Conservation (phyloP, 176 grass and related monocot species). For the Paspalum vaginatum region DNA sequence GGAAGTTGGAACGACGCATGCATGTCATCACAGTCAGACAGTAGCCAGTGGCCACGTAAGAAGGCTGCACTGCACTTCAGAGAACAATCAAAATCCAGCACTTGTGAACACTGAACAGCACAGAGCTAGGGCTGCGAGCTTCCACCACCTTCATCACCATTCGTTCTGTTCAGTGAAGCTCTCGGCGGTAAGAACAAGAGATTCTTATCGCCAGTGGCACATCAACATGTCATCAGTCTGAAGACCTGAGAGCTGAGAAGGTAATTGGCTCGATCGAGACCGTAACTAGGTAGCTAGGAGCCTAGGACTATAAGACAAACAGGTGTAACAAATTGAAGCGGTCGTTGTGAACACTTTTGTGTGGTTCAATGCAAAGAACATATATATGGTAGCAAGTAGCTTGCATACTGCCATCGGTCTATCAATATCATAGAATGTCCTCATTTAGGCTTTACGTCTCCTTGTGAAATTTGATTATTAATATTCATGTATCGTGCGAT, state of each 20-base stretch:
- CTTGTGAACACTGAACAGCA: too few species aligned
- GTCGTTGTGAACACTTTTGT: neutral
- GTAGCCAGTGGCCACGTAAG: conserved; percentile 33
- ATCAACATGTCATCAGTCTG: neutral
- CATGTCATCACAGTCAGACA: neutral
- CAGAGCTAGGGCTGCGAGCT: too few species aligned
- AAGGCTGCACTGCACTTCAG: conserved; percentile 11
- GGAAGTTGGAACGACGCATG: neutral
- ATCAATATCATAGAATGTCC: too few species aligned
- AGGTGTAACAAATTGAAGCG: neutral
- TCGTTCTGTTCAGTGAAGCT: too few species aligned
- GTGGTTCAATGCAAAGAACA: neutral
- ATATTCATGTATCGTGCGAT: too few species aligned
- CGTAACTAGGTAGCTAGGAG: neutral
- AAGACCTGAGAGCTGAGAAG: neutral
- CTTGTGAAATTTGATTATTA: too few species aligned
- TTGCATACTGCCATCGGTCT: neutral
- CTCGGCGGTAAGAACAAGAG: neutral
- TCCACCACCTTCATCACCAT: too few species aligned
- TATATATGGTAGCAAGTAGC: neutral
- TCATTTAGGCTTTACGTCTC: too few species aligned
- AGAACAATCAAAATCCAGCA: neutral
- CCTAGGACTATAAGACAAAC: neutral
- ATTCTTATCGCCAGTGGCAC: neutral
- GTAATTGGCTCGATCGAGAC: neutral